phyloP scores from a whole-genome alignment of 768 basidiomycete species.

The Mycena rebaudengoi region DNA sequence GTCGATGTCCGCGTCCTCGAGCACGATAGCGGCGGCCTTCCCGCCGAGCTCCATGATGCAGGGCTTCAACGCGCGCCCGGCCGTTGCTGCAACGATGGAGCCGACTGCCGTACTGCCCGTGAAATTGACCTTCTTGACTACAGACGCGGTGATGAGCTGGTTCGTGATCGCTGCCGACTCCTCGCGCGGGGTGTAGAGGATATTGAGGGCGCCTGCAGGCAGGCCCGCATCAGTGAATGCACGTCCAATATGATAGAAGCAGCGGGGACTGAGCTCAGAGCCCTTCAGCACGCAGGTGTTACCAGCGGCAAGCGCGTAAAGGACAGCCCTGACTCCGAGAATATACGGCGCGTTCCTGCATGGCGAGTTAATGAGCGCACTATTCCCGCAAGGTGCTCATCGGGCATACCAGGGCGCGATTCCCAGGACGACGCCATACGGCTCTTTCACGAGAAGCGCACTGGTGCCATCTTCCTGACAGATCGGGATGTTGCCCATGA shows the following conservation, averaged over 20 bases:
- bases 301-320: conserved; percentile 41
- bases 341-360: conserved; percentile 27
- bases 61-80: conserved; percentile 70
- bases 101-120: conserved; percentile 71
- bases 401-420: conserved; percentile 25
- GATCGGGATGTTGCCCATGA: conserved; percentile 18
- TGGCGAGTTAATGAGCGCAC: background rate
- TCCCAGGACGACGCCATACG: conserved; percentile 21
- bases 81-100: conserved; percentile 64
- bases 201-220: conserved; percentile 69
- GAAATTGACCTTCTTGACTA: conserved; percentile 66
- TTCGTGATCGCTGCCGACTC: conserved; percentile 63
- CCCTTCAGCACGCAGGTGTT: conserved; percentile 70
- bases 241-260: conserved; percentile 47
- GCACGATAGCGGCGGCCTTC: conserved; percentile 57
- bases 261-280: conserved; percentile 63
- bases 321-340: conserved; percentile 13
- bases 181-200: conserved; percentile 61
- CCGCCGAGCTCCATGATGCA: conserved; percentile 70
- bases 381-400: background rate
- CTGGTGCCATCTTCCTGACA: conserved; percentile 14
- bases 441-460: conserved; percentile 25
- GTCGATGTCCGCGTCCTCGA: conserved; percentile 55
- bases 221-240: conserved; percentile 59
- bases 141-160: conserved; percentile 51